Conservation (phyloP, 495 filamentous ascomycete species). For the Paragyromitra xinjiangensis region DNA sequence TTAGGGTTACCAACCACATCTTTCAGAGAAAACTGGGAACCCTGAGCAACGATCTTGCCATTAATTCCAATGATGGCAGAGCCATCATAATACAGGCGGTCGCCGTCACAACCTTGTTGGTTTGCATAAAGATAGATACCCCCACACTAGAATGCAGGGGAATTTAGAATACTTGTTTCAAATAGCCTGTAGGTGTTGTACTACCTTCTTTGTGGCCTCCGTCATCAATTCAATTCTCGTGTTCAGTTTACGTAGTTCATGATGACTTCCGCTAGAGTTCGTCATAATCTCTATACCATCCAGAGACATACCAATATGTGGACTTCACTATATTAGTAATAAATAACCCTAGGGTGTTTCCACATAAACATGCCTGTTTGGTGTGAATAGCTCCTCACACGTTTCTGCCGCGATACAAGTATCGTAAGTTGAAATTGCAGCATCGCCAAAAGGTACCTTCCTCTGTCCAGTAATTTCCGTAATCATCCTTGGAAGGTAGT, state of each 20-base stretch:
- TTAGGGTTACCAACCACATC: conserved; percentile 66
- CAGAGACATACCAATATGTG: conserved; percentile 64
- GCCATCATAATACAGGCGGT: conserved; percentile 69
- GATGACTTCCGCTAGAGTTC: conserved; percentile 78
- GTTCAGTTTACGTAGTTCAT: conserved; percentile 78
- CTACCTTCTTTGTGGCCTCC: conserved; percentile 74
- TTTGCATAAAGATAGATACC: conserved; percentile 82
- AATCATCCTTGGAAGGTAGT: conserved; percentile 74
- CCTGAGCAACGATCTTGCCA: conserved; percentile 75
- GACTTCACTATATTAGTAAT: conserved; percentile 56
- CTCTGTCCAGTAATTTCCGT: conserved; percentile 68
- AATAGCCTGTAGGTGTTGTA: conserved; percentile 19
- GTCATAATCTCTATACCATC: conserved; percentile 79
- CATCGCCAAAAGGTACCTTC: conserved; percentile 78
- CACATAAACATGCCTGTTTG: conserved; percentile 63
- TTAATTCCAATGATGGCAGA: conserved; percentile 81
- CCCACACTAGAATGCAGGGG: conserved; percentile 62
- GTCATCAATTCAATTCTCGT: conserved; percentile 76
- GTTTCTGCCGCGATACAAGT: conserved; percentile 77
- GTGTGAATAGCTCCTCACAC: conserved; percentile 82
- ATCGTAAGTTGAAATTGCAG: conserved; percentile 75
- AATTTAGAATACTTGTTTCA: conserved; percentile 15
- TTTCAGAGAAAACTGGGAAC: conserved; percentile 75
- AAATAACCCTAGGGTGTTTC: conserved; percentile 59
- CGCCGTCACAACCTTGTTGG: conserved; percentile 78